Evolutionary conservation across 1,284 basidiomycete genomes (phyloP).

Genomic region (Phaffia rhodozyma): DNA sequence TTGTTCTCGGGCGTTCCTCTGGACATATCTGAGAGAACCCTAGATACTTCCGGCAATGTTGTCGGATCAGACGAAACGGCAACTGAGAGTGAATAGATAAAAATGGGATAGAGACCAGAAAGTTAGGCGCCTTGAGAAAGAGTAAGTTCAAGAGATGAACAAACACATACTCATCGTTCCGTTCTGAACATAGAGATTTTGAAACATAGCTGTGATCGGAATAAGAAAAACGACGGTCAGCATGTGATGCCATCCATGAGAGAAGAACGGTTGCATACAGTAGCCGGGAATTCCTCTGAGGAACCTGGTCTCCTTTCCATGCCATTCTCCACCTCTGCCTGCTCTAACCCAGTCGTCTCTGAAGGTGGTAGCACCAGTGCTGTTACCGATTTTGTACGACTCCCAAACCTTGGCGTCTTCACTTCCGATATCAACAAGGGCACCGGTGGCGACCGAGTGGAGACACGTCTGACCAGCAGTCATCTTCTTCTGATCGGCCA

Average conservation of each 20-base stretch:
- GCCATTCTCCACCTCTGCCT: no score
- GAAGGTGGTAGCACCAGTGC: no score
- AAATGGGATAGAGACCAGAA: not conserved
- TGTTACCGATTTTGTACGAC: no score
- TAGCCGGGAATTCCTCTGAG: conserved; percentile 17
- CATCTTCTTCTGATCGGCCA: no score
- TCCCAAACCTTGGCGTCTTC: no score
- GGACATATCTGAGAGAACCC: conserved; percentile 15
- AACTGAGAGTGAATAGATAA: not conserved
- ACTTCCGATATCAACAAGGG: no score
- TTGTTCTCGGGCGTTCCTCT: conserved; percentile 4
- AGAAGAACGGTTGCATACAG: not conserved
- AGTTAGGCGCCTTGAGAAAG: not conserved
- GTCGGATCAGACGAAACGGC: conserved; percentile 13
- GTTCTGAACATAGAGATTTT: conserved; percentile 13
- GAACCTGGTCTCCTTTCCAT: conserved; percentile 13
- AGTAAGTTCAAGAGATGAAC: not conserved
- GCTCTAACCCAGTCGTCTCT: no score
- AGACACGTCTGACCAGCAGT: no score
- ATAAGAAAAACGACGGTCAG: not conserved
- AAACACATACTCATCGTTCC: conserved; percentile 8
- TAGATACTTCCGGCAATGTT: conserved; percentile 3
- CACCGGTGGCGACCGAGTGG: no score
- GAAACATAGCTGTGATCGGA: conserved; percentile 11
- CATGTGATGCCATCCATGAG: not conserved